phyloP scores from a whole-genome alignment of 2,329 filamentous ascomycete genomes.

The Fusarium agapanthi region DNA sequence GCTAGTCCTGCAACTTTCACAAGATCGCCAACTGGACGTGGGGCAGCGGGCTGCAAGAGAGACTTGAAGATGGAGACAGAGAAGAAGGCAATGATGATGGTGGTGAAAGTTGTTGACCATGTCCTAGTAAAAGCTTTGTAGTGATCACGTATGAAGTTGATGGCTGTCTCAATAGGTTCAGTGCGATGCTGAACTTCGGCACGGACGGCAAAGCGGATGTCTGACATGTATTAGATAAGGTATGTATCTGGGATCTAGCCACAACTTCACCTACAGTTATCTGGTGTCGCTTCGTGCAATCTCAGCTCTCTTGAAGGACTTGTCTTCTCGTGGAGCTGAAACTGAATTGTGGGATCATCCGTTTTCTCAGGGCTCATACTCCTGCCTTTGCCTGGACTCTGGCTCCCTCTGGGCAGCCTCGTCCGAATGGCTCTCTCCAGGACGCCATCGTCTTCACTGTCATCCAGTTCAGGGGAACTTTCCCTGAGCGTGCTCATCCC shows the following conservation, averaged over 20 bases:
- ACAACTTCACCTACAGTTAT: conserved; percentile 60
- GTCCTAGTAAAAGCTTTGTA: conserved; percentile 72
- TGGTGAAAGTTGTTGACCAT: conserved; percentile 72
- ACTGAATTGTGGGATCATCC: conserved; percentile 51
- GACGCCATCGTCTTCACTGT: conserved; percentile 52
- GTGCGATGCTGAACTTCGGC: conserved; percentile 89
- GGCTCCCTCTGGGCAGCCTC: conserved; percentile 62
- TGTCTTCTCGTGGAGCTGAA: conserved; percentile 41
- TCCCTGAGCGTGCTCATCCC: conserved; percentile 44
- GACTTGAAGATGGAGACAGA: conserved; percentile 71
- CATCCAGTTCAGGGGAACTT: conserved; percentile 40
- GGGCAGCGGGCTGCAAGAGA: conserved; percentile 72
- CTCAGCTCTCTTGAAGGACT: conserved; percentile 37
- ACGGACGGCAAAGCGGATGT: conserved; percentile 86
- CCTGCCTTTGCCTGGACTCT: conserved; percentile 63
- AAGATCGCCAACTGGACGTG: conserved; percentile 66
- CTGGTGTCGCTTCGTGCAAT: conserved; percentile 44
- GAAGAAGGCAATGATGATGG: conserved; percentile 68
- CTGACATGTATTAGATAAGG: conserved; percentile 54
- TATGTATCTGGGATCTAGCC: neutral
- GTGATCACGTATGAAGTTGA: conserved; percentile 69
- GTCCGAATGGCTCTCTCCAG: conserved; percentile 63
- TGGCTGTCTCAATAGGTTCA: conserved; percentile 80
- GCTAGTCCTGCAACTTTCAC: conserved; percentile 91
- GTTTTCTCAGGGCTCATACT: conserved; percentile 57